A percentile compares a stretch with the other conserved stretches of the same genome.
Conservation (phyloP, 163 green algal genomes). For the Trebouxia gelatinosa region DNA sequence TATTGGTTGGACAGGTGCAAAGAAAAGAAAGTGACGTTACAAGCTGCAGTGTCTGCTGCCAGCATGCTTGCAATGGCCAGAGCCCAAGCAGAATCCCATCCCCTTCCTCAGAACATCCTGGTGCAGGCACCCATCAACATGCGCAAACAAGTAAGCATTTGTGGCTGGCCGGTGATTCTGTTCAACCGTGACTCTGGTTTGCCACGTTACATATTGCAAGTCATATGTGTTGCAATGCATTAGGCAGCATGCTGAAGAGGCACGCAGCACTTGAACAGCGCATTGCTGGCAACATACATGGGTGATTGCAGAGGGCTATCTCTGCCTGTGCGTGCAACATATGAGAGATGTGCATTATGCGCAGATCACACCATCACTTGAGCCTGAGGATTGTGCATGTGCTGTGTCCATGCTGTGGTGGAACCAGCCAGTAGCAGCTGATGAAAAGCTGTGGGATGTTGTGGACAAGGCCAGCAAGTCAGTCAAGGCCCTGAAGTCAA, state of each 20-base stretch:
- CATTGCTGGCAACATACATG: background rate
- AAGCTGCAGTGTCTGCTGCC: constrained; percentile 31
- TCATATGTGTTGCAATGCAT: background rate
- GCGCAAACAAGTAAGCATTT: constrained; percentile 31
- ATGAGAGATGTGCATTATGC: background rate
- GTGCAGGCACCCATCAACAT: constrained; percentile 35
- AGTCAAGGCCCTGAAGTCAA: constrained; percentile 7
- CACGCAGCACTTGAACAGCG: background rate
- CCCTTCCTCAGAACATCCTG: constrained; percentile 36
- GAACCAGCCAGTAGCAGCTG: constrained; percentile 12
- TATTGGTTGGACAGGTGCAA: constrained; percentile 29
- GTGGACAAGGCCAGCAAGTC: background rate
- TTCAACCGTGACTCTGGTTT: no score
- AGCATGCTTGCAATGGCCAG: constrained; percentile 26
- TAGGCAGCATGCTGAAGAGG: background rate
- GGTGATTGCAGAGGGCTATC: background rate
- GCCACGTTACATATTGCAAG: background rate
- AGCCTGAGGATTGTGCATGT: constrained; percentile 7
- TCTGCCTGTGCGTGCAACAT: background rate
- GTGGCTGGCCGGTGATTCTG: no score
- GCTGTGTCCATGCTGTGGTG: constrained; percentile 33
- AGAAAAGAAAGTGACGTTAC: constrained; percentile 20
- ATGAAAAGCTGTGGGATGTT: constrained; percentile 31
- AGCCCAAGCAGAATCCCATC: constrained; percentile 10
- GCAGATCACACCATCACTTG: constrained; percentile 23